phyloP scores from a whole-genome alignment of 768 basidiomycete species.

The Boletus sp. region DNA sequence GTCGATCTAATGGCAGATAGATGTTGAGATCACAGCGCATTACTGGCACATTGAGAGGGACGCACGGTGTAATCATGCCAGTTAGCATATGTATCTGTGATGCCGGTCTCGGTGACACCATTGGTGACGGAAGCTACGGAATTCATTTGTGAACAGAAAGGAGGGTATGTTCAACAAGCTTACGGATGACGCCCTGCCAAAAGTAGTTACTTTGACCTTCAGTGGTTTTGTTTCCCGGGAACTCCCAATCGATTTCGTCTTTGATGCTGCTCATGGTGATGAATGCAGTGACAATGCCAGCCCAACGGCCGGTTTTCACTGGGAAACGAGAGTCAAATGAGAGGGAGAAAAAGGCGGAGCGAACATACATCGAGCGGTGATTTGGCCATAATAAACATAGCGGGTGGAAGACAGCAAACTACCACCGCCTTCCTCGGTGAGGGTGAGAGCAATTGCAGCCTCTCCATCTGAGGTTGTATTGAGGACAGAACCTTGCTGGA shows the following conservation, averaged over 20 bases:
- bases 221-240: conserved; percentile 59
- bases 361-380: conserved; percentile 56
- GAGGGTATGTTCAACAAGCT: conserved; percentile 22
- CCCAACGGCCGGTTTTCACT: conserved; percentile 82
- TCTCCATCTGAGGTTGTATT: conserved; percentile 55
- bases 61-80: conserved; percentile 77
- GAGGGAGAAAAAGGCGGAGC: background rate
- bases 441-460: conserved; percentile 63
- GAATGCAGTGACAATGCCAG: conserved; percentile 79
- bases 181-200: conserved; percentile 71
- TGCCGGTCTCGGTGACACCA: conserved; percentile 45
- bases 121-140: conserved; percentile 43
- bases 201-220: conserved; percentile 78
- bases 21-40: background rate
- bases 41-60: background rate
- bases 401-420: conserved; percentile 76
- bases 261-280: conserved; percentile 83
- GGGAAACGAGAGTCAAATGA: background rate
- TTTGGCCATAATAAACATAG: conserved; percentile 77
- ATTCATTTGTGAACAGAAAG: background rate
- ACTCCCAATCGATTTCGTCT: conserved; percentile 89
- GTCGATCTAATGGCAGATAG: conserved; percentile 52
- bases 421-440: conserved; percentile 71
- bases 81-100: conserved; percentile 62
- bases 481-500: conserved; percentile 64